Percentiles rank a stretch among this genome's conserved stretches.
These are phyloP conservation scores for Arbutus unedo DNA, from an alignment of 148 eudicot genomes.

Conservation along the genomic window DNA sequence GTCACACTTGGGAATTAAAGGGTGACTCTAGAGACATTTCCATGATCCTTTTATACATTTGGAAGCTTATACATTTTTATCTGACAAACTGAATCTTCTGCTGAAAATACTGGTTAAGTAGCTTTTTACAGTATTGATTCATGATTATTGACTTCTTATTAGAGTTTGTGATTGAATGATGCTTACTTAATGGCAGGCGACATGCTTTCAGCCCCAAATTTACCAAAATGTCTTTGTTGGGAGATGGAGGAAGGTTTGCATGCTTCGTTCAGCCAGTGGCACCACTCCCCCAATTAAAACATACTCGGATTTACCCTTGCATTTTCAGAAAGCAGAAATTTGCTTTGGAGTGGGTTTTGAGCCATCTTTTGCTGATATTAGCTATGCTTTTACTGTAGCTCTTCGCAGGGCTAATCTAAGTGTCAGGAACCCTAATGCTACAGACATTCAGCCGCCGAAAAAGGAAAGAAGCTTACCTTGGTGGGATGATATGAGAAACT, in stretches of 20 bases:
- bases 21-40: background rate
- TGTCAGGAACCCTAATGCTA: constrained; percentile 66
- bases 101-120: background rate
- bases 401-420: constrained; percentile 96
- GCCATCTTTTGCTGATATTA: constrained; percentile 86
- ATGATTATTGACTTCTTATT: constrained; percentile 11
- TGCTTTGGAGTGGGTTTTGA: constrained; percentile 90
- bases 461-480: constrained; percentile 95
- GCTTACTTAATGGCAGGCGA: constrained; percentile 59
- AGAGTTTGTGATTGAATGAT: constrained; percentile 5
- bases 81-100: background rate
- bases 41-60: background rate
- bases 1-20: too few relatives aligned
- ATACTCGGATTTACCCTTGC: constrained; percentile 69
- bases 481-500: constrained; percentile 99
- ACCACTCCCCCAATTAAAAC: constrained; percentile 97
- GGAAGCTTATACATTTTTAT: background rate
- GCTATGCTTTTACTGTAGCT: constrained; percentile 94
- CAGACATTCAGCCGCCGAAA: constrained; percentile 58
- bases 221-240: constrained; percentile 80
- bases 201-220: constrained; percentile 94
- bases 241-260: constrained; percentile 81
- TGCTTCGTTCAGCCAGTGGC: constrained; percentile 95
- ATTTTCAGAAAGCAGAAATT: constrained; percentile 83
- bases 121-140: constrained; percentile 1